Base-by-base conservation (phyloP, 1,139 yeast species). In the Hansenula lynferdii region DNA sequence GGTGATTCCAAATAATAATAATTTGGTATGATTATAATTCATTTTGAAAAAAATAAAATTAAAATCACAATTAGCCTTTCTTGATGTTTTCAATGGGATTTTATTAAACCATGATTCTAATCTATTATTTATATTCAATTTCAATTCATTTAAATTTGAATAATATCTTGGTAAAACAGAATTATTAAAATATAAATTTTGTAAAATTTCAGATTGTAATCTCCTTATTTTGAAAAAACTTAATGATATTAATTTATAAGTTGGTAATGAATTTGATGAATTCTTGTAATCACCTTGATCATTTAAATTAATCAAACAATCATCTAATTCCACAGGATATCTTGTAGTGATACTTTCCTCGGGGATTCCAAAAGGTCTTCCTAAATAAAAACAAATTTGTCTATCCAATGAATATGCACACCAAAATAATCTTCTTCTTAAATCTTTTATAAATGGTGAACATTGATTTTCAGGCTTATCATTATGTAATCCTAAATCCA, bases 371-470 rank as follows among this genome's bases (percentile, higher is more conserved):
- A 80, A 78, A 0, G 90, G 90, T 36, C 89, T 63, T 8, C 85
- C 85, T 42, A 82, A 60, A 53, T 82, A 82, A 42, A 82, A 77
- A 54, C 89, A 80, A 10, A 82, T 74, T 52, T 83, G 90, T 26
- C 97, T 63, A 57, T 89, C 97, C 35, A 89, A 62, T 1, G 90
- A 74, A 58, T 87, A 89, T 0, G 92, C 79, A 56, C 95, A 84
- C 97, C 97, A 89, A 51, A 89, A 87, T 28, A 89, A 62, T 31
- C 96, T 64, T 49, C 96, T 70, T 42, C 95, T 66, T 58, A 82
- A 64, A 53, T 89, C 96, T 22, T 75, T 63, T 0, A 75, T 69
- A 49, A 75, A 80, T 0, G 82, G 72, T 48, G 77, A 79, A 37
- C 64, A 53, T 23, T 66, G 67, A n/a, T 56, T 57, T 40, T 68